These are phyloP conservation scores for Mycena latifolia DNA, from an alignment of 768 basidiomycete genomes.

Conservation along the genomic window DNA sequence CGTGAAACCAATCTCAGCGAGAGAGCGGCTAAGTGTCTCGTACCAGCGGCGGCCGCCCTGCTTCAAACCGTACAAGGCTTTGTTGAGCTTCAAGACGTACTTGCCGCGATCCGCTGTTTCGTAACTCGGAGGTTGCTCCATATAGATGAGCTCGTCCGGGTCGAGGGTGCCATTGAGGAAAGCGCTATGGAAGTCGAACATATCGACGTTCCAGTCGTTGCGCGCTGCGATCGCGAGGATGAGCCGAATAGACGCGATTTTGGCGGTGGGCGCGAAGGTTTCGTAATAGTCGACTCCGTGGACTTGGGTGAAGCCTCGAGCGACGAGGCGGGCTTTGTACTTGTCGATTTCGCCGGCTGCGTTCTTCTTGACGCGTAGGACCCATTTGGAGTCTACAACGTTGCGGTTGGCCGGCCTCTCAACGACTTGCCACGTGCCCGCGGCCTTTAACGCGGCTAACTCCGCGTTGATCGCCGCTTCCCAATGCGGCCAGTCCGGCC, in stretches of 20 bases:
- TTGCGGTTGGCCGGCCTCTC: conserved; percentile 43
- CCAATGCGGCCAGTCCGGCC: conserved; percentile 38
- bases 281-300: conserved; percentile 55
- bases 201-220: conserved; percentile 34
- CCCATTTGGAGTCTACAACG: conserved; percentile 51
- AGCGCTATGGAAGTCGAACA: conserved; percentile 33
- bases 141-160: conserved; percentile 44
- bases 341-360: conserved; percentile 32
- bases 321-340: conserved; percentile 8
- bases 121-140: conserved; percentile 45
- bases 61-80: conserved; percentile 40
- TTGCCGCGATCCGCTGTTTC: conserved; percentile 9
- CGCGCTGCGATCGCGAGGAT: conserved; percentile 46
- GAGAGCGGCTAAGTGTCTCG: conserved; percentile 4
- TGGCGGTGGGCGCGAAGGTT: conserved; percentile 48
- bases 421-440: conserved; percentile 49
- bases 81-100: conserved; percentile 33
- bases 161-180: conserved; percentile 41
- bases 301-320: conserved; percentile 48
- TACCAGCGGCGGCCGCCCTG: conserved; percentile 39
- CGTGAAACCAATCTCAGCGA: not conserved
- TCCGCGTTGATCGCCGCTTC: conserved; percentile 40
- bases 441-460: conserved; percentile 42
- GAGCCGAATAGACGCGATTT: conserved; percentile 38
- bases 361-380: conserved; percentile 55